These are phyloP conservation scores for Hondaea fermentalgiana DNA, from an alignment of 108 stramenopile genomes.

Conservation along the genomic window DNA sequence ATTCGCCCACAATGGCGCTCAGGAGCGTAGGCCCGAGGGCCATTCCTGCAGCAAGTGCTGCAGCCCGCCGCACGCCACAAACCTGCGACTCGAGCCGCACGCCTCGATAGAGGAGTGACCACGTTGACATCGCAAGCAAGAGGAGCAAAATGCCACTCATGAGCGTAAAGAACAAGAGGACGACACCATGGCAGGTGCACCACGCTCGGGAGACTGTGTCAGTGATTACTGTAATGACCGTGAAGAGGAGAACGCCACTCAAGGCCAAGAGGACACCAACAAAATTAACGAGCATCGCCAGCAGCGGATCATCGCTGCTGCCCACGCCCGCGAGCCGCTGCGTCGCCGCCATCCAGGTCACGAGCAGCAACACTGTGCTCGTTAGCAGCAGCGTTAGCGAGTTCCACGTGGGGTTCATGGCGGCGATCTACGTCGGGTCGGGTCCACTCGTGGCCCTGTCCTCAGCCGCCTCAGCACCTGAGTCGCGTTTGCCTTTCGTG, in stretches of 20 bases:
- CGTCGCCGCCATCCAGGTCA: conserved; percentile 1
- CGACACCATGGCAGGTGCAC: neutral
- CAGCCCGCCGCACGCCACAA: neutral
- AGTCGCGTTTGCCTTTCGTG: too few relatives aligned
- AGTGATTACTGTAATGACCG: neutral
- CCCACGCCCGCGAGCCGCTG: neutral
- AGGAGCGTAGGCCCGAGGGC: neutral
- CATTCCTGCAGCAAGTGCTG: neutral
- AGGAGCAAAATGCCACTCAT: neutral
- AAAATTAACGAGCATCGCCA: neutral
- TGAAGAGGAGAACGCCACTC: neutral
- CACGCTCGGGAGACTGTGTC: neutral
- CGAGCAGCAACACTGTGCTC: neutral
- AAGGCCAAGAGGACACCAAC: neutral
- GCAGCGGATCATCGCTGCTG: neutral
- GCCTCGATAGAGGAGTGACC: neutral
- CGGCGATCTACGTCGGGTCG: too few relatives aligned
- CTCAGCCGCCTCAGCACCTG: too few relatives aligned
- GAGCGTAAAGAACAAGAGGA: neutral
- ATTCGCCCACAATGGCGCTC: neutral
- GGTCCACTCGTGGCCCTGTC: too few relatives aligned
- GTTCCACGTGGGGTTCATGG: conserved; percentile 10
- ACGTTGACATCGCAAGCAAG: neutral
- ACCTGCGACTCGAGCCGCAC: neutral
- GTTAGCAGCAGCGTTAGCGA: neutral